phyloP scores from a whole-genome alignment of 768 basidiomycete genomes.

The Tricholoma matsutake region DNA sequence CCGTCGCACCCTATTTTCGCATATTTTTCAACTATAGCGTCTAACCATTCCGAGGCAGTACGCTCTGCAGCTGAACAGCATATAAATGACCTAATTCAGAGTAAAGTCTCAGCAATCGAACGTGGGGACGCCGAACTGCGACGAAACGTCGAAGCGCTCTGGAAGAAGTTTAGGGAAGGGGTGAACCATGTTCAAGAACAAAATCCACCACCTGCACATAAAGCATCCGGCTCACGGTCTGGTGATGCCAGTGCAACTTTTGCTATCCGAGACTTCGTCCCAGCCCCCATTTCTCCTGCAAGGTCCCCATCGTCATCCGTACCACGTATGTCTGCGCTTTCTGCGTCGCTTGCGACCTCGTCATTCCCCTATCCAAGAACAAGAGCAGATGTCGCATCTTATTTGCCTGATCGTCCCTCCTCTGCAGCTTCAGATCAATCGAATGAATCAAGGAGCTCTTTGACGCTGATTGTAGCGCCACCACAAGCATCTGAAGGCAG shows the following conservation, averaged over 20 bases:
- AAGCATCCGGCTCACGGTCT: conserved; percentile 10
- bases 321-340: conserved; percentile 57
- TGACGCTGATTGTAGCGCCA: conserved; percentile 30
- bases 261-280: conserved; percentile 56
- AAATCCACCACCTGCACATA: conserved; percentile 22
- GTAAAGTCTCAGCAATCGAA: conserved; percentile 56
- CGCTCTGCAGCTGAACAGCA: conserved; percentile 58
- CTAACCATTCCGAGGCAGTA: conserved; percentile 48
- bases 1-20: conserved; percentile 71
- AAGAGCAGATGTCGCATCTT: conserved; percentile 17
- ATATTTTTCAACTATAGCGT: conserved; percentile 59
- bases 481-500: conserved; percentile 23
- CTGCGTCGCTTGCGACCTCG: conserved; percentile 63
- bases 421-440: conserved; percentile 19
- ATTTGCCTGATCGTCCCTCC: conserved; percentile 12
- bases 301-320: conserved; percentile 34
- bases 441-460: conserved; percentile 24
- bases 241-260: conserved; percentile 17
- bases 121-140: conserved; percentile 51
- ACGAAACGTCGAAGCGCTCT: conserved; percentile 58
- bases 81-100: conserved; percentile 48
- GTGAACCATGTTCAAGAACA: conserved; percentile 39
- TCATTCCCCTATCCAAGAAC: conserved; percentile 52
- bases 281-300: conserved; percentile 39
- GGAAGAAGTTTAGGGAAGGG: conserved; percentile 55